A percentile compares a stretch with the other conserved stretches of the same genome.
Evolutionary conservation across 768 basidiomycete genomes (phyloP).

Genomic region (Lactarius deliciosus): DNA sequence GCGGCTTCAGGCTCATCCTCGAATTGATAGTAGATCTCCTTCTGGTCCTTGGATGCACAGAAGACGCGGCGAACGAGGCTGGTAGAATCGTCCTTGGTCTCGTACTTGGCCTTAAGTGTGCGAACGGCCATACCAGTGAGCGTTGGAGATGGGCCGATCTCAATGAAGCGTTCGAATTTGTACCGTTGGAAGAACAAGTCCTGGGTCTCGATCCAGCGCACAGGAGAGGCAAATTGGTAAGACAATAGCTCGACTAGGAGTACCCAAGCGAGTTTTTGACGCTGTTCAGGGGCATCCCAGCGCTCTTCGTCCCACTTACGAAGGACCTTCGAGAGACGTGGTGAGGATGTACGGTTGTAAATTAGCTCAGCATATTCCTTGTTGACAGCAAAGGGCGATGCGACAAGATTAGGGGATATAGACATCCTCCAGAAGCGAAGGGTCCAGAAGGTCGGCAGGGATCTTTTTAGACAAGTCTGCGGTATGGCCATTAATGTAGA

Average conservation of each 20-base stretch:
- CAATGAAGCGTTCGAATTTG: conserved; percentile 90
- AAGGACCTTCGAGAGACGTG: conserved; percentile 92
- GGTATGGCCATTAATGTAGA: not conserved
- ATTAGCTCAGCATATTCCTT: conserved; percentile 91
- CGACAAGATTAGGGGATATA: conserved; percentile 98
- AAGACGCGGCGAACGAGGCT: conserved; percentile 77
- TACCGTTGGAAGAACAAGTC: conserved; percentile 87
- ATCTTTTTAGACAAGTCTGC: conserved; percentile 97
- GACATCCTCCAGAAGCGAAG: conserved; percentile 90
- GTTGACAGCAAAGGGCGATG: conserved; percentile 79
- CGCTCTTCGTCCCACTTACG: conserved; percentile 89
- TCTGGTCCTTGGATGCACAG: conserved; percentile 92
- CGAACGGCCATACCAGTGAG: conserved; percentile 92
- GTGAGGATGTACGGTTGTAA: conserved; percentile 95
- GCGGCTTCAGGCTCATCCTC: conserved; percentile 68
- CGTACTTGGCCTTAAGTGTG: conserved; percentile 92
- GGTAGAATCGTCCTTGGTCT: conserved; percentile 81
- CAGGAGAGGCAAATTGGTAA: conserved; percentile 98
- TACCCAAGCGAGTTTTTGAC: conserved; percentile 92
- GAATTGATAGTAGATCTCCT: conserved; percentile 97
- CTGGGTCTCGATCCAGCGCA: conserved; percentile 99
- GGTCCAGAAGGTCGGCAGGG: conserved; percentile 85
- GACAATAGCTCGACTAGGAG: conserved; percentile 96
- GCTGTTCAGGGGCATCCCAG: conserved; percentile 79
- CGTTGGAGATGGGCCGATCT: conserved; percentile 95